Percentiles rank a stretch among this genome's conserved stretches.
Conservation (phyloP, 2,329 filamentous ascomycete species). For the Fusarium mexicanum region DNA sequence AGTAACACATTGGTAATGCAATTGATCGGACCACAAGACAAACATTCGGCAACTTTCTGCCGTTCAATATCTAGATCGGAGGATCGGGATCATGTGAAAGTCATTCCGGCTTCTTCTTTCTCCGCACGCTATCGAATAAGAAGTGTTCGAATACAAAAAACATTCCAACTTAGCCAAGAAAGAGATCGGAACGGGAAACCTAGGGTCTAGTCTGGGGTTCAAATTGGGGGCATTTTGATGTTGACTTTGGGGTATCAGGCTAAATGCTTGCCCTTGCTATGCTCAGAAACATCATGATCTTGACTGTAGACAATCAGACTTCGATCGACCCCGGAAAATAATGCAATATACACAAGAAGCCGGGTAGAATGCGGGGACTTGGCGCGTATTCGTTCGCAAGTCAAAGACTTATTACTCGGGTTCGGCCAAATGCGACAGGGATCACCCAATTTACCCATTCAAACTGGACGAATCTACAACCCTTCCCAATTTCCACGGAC, state of each 20-base stretch:
- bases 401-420: neutral
- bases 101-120: neutral
- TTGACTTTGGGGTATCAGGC: neutral
- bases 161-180: fast-evolving
- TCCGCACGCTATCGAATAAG: neutral
- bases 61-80: neutral
- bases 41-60: neutral
- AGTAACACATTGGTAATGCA: neutral
- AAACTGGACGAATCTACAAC: neutral
- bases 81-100: neutral
- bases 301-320: neutral
- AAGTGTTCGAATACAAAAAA: neutral
- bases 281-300: too few species aligned
- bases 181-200: neutral
- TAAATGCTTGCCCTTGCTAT: neutral
- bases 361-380: neutral
- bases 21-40: neutral
- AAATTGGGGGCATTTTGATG: neutral
- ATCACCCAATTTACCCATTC: fast-evolving
- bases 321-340: neutral
- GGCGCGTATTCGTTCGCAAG: neutral
- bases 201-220: too few species aligned
- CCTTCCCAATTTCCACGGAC: neutral
- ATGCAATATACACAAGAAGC: neutral
- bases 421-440: neutral